Evolutionary conservation across 1,139 yeast genomes (phyloP).

Genomic region (Geotrichum histeridarum): DNA sequence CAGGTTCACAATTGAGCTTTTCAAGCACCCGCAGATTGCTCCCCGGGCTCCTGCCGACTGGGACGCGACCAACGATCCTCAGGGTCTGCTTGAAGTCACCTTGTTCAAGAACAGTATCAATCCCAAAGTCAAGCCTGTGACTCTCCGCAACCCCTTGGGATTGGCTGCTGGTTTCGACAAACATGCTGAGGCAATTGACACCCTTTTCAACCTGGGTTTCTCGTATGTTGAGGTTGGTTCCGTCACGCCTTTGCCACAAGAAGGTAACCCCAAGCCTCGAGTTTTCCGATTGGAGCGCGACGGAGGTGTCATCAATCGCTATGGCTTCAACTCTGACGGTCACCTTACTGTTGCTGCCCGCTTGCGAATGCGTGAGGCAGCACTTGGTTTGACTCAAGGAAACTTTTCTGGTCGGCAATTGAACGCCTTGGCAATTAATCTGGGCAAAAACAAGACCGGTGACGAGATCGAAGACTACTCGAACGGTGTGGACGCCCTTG

Average conservation of each 20-base stretch:
- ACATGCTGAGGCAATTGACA: slow-evolving; percentile 89
- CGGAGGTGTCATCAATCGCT: slow-evolving; percentile 86
- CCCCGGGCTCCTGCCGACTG: slow-evolving; percentile 32
- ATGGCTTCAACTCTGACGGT: slow-evolving; percentile 91
- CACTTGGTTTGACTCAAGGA: slow-evolving; percentile 20
- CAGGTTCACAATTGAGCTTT: slow-evolving; percentile 59
- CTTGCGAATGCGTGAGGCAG: slow-evolving; percentile 49
- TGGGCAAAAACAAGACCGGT: slow-evolving; percentile 88
- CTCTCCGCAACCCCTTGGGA: slow-evolving; percentile 72
- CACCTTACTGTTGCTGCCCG: slow-evolving; percentile 68
- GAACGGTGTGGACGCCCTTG: slow-evolving; percentile 75
- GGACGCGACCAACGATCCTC: slow-evolving; percentile 34
- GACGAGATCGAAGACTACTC: slow-evolving; percentile 85
- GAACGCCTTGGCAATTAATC: slow-evolving; percentile 70
- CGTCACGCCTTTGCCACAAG: slow-evolving; percentile 86
- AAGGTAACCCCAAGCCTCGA: slow-evolving; percentile 88
- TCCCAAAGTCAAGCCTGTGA: slow-evolving; percentile 33
- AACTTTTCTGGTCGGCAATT: slow-evolving; percentile 59
- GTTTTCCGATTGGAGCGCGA: slow-evolving; percentile 82
- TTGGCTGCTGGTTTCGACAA: slow-evolving; percentile 96
- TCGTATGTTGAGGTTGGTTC: slow-evolving; percentile 91
- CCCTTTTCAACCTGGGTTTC: slow-evolving; percentile 72
- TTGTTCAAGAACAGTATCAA: slow-evolving; percentile 30
- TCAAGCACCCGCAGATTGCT: slow-evolving; percentile 47
- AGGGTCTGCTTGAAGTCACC: slow-evolving; percentile 30